Conservation (phyloP, 805 yeast species). For the Cyberlindnera nakhonratchasimensis region DNA sequence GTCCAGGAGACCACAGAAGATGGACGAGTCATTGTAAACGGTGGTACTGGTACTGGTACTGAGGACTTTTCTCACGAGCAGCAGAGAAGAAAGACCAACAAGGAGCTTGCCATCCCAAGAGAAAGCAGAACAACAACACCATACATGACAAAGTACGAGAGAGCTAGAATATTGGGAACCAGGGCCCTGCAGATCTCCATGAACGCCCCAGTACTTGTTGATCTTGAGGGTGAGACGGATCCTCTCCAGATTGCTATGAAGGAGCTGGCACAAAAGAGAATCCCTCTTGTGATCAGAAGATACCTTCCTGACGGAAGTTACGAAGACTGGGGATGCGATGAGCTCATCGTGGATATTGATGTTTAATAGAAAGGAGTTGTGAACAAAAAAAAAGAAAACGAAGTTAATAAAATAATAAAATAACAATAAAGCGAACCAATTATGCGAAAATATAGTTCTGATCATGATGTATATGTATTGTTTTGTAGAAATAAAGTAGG, state of each 20-base stretch:
- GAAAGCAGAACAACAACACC: slow-evolving; percentile 94
- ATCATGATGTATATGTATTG: too few relatives aligned
- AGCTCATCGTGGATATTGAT: slow-evolving; percentile 76
- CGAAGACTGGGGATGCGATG: slow-evolving; percentile 99
- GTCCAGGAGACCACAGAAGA: slow-evolving; percentile 47
- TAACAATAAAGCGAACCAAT: too few relatives aligned
- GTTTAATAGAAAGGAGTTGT: slow-evolving; percentile 15
- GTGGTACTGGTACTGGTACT: slow-evolving; percentile 64
- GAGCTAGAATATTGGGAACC: slow-evolving; percentile 96
- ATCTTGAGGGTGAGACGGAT: slow-evolving; percentile 98
- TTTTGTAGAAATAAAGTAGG: too few relatives aligned
- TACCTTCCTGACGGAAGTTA: slow-evolving; percentile 95
- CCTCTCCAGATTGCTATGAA: slow-evolving; percentile 97
- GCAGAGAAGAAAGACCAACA: slow-evolving; percentile 57
- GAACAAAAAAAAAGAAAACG: neutral
- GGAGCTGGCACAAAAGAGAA: slow-evolving; percentile 90
- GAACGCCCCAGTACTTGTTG: slow-evolving; percentile 98
- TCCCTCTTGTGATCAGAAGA: slow-evolving; percentile 93
- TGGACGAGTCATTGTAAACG: slow-evolving; percentile 68
- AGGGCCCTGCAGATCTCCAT: slow-evolving; percentile 95
- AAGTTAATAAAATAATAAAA: neutral
- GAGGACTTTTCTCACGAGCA: slow-evolving; percentile 42
- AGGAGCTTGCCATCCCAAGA: slow-evolving; percentile 83
- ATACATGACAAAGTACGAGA: slow-evolving; percentile 97
- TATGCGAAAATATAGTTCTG: too few relatives aligned